Evolutionary conservation across 2,329 filamentous ascomycete species (phyloP), one percentile per base, ranked within the genome.

Genomic region (Teratosphaeriaceae sp.): DNA sequence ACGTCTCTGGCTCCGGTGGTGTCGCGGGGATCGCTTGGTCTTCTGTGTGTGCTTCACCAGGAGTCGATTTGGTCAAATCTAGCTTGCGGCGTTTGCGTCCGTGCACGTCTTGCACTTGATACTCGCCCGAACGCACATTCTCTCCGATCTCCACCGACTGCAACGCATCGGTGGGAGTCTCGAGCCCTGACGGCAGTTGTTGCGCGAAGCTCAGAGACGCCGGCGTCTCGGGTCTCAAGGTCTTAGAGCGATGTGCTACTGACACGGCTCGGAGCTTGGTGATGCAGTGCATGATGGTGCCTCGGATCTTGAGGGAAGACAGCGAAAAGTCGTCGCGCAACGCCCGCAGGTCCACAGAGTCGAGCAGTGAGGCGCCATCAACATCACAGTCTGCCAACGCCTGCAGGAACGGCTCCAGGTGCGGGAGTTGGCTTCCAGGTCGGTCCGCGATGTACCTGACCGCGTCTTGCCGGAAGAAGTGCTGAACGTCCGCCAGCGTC

Each of bases 401-500:
- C 16, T 59, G 57, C 44, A 79, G 75, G 2, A 94, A 69, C 0
- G 59, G 38, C 0, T 56, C 55, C 0, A 73, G 64, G 39, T 84
- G 70, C 3, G 80, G 78, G 6, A 79, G 65, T 44, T 62, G 62
- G 13, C 56, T 20, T 58, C 57, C 49, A 30, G 63, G 37, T 64
- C 63, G 42, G 31, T 54, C 47, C 21, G 19, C 20, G 11, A 59
- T 35, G 29, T 44, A 45, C 7, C 22, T 9, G 11, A 43, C 36
- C 3, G 55, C 56, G 27, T 57, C 38, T 38, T 74, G 70, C 58
- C 82, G 87, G 3, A 94, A 69, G 55, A 82, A 80, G 13, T 70
- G 60, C 8, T 84, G 74, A 9, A 94, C 78, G 26, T 79, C 73
- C 27, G 84, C 78, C 23, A 81, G 71, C 26, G 75, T 74, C 88